A percentile compares a stretch with the other conserved stretches of the same genome.
Conservation (phyloP, 2,329 filamentous ascomycete species). For the Teratosphaeria gauchensis region DNA sequence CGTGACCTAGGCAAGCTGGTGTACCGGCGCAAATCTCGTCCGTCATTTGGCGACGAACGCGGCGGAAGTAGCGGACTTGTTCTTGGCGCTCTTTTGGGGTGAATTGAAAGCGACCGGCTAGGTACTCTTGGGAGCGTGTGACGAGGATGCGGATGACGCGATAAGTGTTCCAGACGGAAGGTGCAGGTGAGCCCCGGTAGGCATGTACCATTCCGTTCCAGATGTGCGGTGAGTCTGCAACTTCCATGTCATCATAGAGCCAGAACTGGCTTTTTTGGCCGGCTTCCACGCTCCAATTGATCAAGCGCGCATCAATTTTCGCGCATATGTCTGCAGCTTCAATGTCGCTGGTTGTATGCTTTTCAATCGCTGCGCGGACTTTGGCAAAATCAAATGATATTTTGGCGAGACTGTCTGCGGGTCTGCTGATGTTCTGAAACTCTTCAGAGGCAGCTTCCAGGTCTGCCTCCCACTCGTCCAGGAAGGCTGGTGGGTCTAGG, state of each 20-base stretch:
- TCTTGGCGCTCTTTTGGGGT: conserved; percentile 8
- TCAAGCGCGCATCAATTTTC: conserved; percentile 19
- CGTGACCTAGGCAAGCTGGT: conserved; percentile 20
- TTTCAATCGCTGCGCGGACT: conserved; percentile 11
- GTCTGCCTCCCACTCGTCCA: conserved; percentile 19
- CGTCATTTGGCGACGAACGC: conserved; percentile 20
- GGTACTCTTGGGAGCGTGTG: conserved; percentile 19
- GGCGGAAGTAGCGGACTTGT: conserved; percentile 17
- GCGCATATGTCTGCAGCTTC: conserved; percentile 13
- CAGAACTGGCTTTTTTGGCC: conserved; percentile 10
- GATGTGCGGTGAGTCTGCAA: conserved; percentile 19
- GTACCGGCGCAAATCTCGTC: conserved; percentile 22
- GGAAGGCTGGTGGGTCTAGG: conserved; percentile 17
- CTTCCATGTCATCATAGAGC: conserved; percentile 19
- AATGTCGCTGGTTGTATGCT: conserved; percentile 8
- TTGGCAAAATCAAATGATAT: conserved; percentile 19
- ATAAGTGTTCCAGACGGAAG: conserved; percentile 19
- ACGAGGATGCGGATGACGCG: conserved; percentile 22
- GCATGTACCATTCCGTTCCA: conserved; percentile 22
- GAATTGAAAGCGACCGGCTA: conserved; percentile 12
- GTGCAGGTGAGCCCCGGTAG: conserved; percentile 12
- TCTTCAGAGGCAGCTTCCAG: conserved; percentile 8
- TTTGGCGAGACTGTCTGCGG: conserved; percentile 15
- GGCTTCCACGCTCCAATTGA: conserved; percentile 18
- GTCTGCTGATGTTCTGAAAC: conserved; percentile 4